Evolutionary conservation across 2,329 filamentous ascomycete species (phyloP), one percentile per base, ranked within the genome.

Genomic region (Colletotrichum lini): DNA sequence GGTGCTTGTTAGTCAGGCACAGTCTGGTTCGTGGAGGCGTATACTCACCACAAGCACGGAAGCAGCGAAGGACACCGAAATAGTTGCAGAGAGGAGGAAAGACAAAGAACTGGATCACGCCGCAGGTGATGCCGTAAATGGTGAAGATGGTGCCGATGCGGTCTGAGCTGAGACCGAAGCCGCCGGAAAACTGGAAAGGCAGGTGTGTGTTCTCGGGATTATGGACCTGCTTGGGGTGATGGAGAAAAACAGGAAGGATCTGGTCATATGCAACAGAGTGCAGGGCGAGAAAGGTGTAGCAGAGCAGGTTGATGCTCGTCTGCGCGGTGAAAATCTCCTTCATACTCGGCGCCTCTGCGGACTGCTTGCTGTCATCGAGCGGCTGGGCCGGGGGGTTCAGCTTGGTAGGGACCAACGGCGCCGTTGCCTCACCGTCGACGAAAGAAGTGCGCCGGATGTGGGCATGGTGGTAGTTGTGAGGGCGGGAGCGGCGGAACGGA

Each of bases 191-290:
- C 77, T 93, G 92, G 77, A 98, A 92, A 0, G 95, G 95, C 0
- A 94, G 86, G 2, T 85, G 82, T 0, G 86, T 89, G 76, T 90
- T 90, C 13, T 90, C 84, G 0, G 87, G 83, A 0, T 90, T 89
- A 68, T 89, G 87, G 57, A 88, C 81, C 44, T 88, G 81, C 5
- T 85, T 80, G 0, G 93, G 92, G 74, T 94, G 92, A 81, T 97
- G 93, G 77, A 98, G 88, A 80, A 97, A 97, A 0, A 98, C 94
- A 0, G 95, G 93, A 1, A 98, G 88, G 2, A 96, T 86, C 78
- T 97, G 95, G 80, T 98, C 96, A 78, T 91, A 98, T 0, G 94
- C 91, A 49, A 97, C 90, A 0, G 90, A 91, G 80, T 98, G 95
- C 59, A 97, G 87, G 0, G 94, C 93, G 21, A 98, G 86, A 60